Evolutionary conservation across 305 asterid species (phyloP).

Genomic region (Rubia peregrina): DNA sequence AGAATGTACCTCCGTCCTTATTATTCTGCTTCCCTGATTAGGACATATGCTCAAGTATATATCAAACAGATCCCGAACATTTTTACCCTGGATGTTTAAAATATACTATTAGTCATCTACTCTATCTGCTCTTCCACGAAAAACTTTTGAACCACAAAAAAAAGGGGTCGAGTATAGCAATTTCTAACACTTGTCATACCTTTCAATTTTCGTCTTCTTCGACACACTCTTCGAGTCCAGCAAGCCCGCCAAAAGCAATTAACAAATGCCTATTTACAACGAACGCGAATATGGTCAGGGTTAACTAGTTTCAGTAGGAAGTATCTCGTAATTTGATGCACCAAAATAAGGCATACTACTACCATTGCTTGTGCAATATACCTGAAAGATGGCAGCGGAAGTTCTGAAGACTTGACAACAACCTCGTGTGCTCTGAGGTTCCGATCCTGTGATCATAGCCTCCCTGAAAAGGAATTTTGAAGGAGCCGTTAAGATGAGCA

Average conservation of each 20-base stretch:
- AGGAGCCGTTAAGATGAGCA: constrained; percentile 7
- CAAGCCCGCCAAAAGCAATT: constrained; percentile 97
- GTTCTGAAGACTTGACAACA: constrained; percentile 57
- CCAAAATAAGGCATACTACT: background rate
- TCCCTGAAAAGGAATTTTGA: constrained; percentile 39
- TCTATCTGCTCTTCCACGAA: background rate
- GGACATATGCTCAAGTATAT: constrained; percentile 80
- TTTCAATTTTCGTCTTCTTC: constrained; percentile 64
- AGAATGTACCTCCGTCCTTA: constrained; percentile 71
- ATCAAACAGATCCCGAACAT: constrained; percentile 55
- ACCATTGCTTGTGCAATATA: background rate
- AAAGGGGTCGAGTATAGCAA: background rate
- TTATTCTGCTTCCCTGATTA: constrained; percentile 93
- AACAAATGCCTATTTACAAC: constrained; percentile 59
- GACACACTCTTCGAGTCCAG: constrained; percentile 93
- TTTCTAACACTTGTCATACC: constrained; percentile 34
- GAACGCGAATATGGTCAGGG: background rate
- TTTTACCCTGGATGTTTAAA: constrained; percentile 51
- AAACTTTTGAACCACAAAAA: background rate
- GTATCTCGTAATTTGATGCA: background rate
- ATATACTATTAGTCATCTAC: background rate
- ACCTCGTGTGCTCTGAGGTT: constrained; percentile 89
- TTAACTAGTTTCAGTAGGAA: background rate
- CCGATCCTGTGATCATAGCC: constrained; percentile 89
- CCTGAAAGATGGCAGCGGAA: constrained; percentile 61